Base-by-base conservation (phyloP, 1,139 yeast species). In the Eremothecium coryli region DNA sequence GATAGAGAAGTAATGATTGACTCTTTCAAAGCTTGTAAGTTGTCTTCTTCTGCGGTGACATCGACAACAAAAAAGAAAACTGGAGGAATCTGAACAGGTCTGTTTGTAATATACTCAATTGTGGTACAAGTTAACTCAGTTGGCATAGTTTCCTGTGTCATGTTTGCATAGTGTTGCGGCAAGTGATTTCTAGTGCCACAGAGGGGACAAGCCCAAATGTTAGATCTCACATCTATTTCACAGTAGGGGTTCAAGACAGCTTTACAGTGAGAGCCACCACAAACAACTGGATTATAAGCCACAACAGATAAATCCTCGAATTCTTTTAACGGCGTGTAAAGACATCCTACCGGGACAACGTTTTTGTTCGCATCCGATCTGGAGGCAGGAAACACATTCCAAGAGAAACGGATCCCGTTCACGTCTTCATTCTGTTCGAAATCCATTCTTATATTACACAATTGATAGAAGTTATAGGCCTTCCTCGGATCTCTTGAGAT, bases 51-150 rank as follows among this genome's bases (percentile, higher is more conserved):
- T 60, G 93, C 95, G 57, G 98, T 90, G 44, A 88, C 68, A 60
- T 90, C 99, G 48, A 90, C 78, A 23, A 86, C 93, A 56, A 85
- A 85, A 45, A 86, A 65, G 59, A 88, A 90, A 42, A 88, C 75
- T n/a, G 98, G 98, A 11, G 97, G 95, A 40, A 76, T 73, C 50
- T 76, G 84, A 14, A 82, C 93, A 3, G 96, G 95, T 55, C 94
- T 76, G 21, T 84, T 73, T 30, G 93, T 73, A 42, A 88, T 76
- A 58, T 93, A 90, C 64, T 90, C 99, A 43, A 88, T 80, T 14
- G 97, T 84, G n/a, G 94, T 74, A 45, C 82, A 71, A 46, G 78
- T 75, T 54, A 90, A 71, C 64, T 93, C 98, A 45, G 82, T 67
- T 26, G 98, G 98, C 54, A 88, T 70, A 49, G 81, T 79, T 25